A percentile compares a stretch with the other conserved stretches of the same genome.
Evolutionary conservation across 1,139 yeast species (phyloP).

Genomic region (Debaryomyces subglobosus): DNA sequence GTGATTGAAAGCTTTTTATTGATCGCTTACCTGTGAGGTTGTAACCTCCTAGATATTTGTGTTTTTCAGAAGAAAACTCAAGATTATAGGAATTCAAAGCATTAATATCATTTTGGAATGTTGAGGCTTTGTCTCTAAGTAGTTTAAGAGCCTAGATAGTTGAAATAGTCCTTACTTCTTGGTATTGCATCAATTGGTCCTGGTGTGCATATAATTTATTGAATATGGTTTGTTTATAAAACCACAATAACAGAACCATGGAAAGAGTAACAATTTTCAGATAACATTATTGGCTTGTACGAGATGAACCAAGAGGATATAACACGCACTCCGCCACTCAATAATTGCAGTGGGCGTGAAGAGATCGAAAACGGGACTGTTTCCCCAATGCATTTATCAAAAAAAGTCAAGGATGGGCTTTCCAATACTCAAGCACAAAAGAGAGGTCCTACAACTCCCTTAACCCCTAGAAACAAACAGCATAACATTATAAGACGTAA

Average conservation of each 20-base stretch:
- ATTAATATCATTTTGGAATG: not conserved
- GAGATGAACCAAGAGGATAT: not conserved
- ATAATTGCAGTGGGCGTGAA: not conserved
- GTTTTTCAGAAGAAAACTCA: not conserved
- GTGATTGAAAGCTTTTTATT: no score
- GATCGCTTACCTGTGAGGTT: not conserved
- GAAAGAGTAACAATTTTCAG: not conserved
- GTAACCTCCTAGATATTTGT: not conserved
- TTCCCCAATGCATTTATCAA: not conserved
- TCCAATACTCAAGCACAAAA: constrained; percentile 17
- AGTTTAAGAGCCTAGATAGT: not conserved
- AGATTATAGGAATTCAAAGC: not conserved
- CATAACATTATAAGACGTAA: constrained; percentile 24
- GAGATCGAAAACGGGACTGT: constrained; percentile 9
- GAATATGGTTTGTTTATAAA: constrained; percentile 2
- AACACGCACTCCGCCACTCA: not conserved
- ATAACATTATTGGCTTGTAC: not conserved
- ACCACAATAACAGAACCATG: not conserved
- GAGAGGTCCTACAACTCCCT: constrained; percentile 33
- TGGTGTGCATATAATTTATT: constrained; percentile 2
- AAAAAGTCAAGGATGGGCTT: constrained; percentile 3
- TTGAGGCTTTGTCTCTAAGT: not conserved
- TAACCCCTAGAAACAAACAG: constrained; percentile 22
- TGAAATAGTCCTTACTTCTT: not conserved
- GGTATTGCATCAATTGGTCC: not conserved